Conservation (phyloP, 2,329 filamentous ascomycete species). For the Colletotrichum somersetense region DNA sequence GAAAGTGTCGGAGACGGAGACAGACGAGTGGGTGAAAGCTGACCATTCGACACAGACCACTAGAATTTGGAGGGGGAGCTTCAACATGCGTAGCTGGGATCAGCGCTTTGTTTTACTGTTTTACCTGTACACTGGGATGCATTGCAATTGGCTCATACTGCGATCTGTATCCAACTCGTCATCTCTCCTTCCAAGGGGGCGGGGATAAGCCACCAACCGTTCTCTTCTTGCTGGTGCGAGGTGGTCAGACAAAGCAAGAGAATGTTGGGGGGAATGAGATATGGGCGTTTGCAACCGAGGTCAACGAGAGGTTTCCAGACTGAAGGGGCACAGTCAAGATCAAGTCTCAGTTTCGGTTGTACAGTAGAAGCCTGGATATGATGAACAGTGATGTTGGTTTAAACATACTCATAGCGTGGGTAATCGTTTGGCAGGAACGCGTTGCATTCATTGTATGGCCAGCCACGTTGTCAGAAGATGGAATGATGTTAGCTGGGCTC, state of each 20-base stretch:
- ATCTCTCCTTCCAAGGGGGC: background rate
- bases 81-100: slow-evolving; percentile 13
- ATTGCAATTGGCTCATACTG: slow-evolving; percentile 6
- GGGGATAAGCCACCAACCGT: background rate
- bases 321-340: background rate
- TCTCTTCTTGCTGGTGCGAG: background rate
- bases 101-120: background rate
- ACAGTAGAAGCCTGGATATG: background rate
- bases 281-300: background rate
- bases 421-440: background rate
- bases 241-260: background rate
- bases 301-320: background rate
- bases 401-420: background rate
- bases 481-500: background rate
- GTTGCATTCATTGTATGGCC: background rate
- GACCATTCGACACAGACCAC: slow-evolving; percentile 22
- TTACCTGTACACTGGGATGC: background rate
- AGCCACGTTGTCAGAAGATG: background rate
- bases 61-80: slow-evolving; percentile 14
- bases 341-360: background rate
- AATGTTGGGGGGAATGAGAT: background rate
- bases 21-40: slow-evolving; percentile 9
- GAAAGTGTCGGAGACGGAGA: background rate
- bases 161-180: background rate
- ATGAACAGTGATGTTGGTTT: background rate